Conservation (phyloP, 2,329 filamentous ascomycete species). For the Colletotrichum sp. region DNA sequence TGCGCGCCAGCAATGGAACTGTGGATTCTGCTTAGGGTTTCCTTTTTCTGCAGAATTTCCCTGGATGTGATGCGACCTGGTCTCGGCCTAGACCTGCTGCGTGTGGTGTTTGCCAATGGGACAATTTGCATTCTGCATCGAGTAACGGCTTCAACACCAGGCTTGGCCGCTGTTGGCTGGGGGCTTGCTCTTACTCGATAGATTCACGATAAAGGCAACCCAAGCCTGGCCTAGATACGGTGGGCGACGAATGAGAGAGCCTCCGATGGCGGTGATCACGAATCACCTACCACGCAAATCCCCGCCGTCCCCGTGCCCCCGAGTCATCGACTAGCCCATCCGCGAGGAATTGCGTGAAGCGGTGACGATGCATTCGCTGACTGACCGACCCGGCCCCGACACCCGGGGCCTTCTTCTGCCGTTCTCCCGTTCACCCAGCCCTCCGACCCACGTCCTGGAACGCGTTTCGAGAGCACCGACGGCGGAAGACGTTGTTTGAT, state of each 20-base stretch:
- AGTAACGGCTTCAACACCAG: not conserved
- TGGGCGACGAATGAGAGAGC: not conserved
- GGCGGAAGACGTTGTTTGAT: not conserved
- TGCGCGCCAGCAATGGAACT: not conserved
- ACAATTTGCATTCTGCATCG: not conserved
- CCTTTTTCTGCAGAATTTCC: not conserved
- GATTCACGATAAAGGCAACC: not conserved
- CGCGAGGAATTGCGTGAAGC: not conserved
- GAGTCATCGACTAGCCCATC: not conserved
- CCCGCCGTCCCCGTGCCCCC: not conserved
- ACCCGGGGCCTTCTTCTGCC: not conserved
- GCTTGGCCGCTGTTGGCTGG: not conserved
- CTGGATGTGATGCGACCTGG: not conserved
- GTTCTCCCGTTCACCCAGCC: not conserved
- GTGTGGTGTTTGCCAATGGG: not conserved
- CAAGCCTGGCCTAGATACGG: not conserved
- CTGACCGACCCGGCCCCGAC: not conserved
- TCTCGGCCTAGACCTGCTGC: not conserved
- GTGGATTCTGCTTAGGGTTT: not conserved
- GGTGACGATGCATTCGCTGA: not conserved
- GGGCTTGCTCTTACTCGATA: constrained; percentile 6
- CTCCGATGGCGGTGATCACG: not conserved
- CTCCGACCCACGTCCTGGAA: not conserved
- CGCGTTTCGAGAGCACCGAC: not conserved
- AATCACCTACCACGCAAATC: not conserved